phyloP scores from a whole-genome alignment of 495 filamentous ascomycete species.

The Penicillium fimorum region DNA sequence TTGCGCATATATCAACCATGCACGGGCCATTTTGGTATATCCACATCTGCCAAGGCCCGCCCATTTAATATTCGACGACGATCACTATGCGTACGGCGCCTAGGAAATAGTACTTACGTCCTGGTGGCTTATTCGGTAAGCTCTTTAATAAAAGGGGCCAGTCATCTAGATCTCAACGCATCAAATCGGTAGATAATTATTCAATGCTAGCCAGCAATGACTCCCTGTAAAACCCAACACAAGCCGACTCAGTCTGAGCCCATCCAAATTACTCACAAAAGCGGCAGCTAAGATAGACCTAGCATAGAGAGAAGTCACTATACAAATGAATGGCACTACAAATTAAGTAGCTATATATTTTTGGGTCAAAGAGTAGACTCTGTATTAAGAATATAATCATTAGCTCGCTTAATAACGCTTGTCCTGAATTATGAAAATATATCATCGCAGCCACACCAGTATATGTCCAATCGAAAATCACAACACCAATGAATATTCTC shows the following conservation, averaged over 20 bases:
- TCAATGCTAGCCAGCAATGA: too few species aligned
- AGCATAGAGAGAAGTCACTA: background rate
- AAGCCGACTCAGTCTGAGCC: too few species aligned
- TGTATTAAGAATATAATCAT: constrained; percentile 2
- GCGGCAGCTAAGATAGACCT: background rate
- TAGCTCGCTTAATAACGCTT: constrained; percentile 12
- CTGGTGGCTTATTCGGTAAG: too few species aligned
- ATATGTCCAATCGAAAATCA: constrained; percentile 9
- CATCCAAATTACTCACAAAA: background rate
- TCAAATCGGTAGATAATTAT: too few species aligned
- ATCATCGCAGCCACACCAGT: constrained; percentile 4
- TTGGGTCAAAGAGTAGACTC: background rate
- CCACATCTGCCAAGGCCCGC: background rate
- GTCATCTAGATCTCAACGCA: too few species aligned
- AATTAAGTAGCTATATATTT: background rate
- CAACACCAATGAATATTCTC: constrained; percentile 4
- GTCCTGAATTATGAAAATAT: constrained; percentile 5
- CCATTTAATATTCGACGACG: background rate
- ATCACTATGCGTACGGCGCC: background rate
- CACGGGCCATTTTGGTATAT: background rate
- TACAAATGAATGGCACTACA: background rate
- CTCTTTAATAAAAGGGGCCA: too few species aligned
- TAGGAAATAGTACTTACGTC: background rate
- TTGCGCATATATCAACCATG: background rate
- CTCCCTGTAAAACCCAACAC: too few species aligned